Base-by-base conservation (phyloP, 1,139 yeast genomes). In the Geotrichum australiense region DNA sequence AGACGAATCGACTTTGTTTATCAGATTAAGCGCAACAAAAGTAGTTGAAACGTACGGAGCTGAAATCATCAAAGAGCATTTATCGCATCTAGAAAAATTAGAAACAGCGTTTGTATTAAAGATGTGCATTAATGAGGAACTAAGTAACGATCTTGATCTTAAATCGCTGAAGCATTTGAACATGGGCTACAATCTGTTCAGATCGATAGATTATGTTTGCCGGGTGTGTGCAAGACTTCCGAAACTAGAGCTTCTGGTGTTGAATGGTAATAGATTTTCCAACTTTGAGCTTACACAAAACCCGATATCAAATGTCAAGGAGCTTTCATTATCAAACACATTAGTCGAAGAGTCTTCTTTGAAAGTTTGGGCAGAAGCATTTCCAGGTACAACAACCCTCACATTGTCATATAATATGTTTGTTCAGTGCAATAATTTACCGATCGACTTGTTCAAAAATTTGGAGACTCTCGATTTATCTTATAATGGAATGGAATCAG, bases 41-140 rank as follows among this genome's bases (percentile, higher is more conserved):
- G 53, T 53, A 5, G 75, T 77, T 11, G 79, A 82, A 53, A 70
- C 73, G 27, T 72, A 65, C 46, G 95, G 95, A 1, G 78, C 83
- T 56, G 80, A 74, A 16, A 71, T 73, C 50, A 60, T 78, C 35
- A 69, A 71, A 41, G 45, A 52, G 16, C 55, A 69, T 8, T 80
- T 78, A 48, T 60, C 73, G 1, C 63, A 78, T 46, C 69, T 76
- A 37, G 53, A 53, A 3, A 58, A 64, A 15, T 61, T 84, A 39
- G 53, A 50, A n/a, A 64, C 70, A 4, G 64, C 43, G 41, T 59
- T 14, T 47, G 55, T 26, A 28, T 35, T 39, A 16, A 45, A 39
- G 19, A 41, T 34, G 40, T 15, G 24, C 14, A 27, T 26, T 15
- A 31, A 27, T 11, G 44, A 36, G 15, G 42, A 26, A 23, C 23